A percentile compares a stretch with the other conserved stretches of the same genome.
Conservation (phyloP, 2,329 filamentous ascomycete species). For the Thelonectria discophora region DNA sequence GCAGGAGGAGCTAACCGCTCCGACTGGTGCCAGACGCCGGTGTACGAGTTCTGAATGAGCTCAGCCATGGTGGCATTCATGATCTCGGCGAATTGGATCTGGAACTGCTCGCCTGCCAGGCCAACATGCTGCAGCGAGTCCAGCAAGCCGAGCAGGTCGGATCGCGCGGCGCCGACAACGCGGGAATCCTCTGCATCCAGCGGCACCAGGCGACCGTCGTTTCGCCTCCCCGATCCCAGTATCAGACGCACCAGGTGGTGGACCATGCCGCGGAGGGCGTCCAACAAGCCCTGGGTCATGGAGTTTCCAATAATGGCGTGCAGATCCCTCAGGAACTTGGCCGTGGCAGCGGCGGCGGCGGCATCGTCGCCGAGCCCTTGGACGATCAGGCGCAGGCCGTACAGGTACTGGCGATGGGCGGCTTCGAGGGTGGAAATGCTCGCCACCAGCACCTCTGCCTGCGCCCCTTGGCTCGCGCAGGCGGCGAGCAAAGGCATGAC, state of each 20-base stretch:
- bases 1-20: constrained; percentile 26
- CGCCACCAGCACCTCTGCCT: constrained; percentile 58
- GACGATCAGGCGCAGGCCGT: constrained; percentile 61
- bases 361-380: constrained; percentile 55
- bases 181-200: constrained; percentile 37
- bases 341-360: constrained; percentile 50
- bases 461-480: constrained; percentile 54
- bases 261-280: constrained; percentile 64
- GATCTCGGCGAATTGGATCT: constrained; percentile 75
- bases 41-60: constrained; percentile 69
- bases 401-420: constrained; percentile 65
- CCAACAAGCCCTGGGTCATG: constrained; percentile 61
- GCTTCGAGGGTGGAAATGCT: constrained; percentile 68
- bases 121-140: constrained; percentile 71
- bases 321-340: constrained; percentile 68
- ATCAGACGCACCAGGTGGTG: constrained; percentile 60
- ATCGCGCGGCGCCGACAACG: constrained; percentile 52
- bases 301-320: constrained; percentile 73
- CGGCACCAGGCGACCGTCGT: constrained; percentile 23
- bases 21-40: constrained; percentile 65
- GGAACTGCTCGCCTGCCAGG: constrained; percentile 73
- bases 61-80: constrained; percentile 72
- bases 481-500: constrained; percentile 64
- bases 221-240: constrained; percentile 48
- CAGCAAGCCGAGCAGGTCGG: constrained; percentile 64